phyloP scores from a whole-genome alignment of 2,329 filamentous ascomycete genomes.

The Aspergillus phoenicis region DNA sequence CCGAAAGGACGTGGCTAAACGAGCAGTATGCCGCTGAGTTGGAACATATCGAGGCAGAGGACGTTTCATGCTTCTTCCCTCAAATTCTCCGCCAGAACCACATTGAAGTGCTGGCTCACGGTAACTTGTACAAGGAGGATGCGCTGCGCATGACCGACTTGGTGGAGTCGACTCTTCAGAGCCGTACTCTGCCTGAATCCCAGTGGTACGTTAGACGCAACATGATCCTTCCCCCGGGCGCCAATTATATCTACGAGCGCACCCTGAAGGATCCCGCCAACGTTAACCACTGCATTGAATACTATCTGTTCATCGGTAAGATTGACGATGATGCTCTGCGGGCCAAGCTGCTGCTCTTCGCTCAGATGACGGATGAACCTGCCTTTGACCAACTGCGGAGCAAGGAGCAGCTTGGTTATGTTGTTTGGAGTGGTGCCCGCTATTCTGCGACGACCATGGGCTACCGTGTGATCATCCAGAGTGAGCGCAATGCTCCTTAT shows the following conservation, averaged over 20 bases:
- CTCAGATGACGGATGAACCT: conserved; percentile 90
- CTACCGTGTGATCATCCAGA: conserved; percentile 90
- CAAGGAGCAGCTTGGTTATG: conserved; percentile 96
- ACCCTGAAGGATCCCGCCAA: conserved; percentile 83
- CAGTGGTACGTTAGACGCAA: conserved; percentile 81
- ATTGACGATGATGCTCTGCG: conserved; percentile 69
- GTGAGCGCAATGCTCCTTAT: conserved; percentile 80
- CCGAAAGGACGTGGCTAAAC: conserved; percentile 74
- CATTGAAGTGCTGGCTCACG: conserved; percentile 84
- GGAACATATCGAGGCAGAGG: conserved; percentile 70
- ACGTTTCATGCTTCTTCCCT: conserved; percentile 75
- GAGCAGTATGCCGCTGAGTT: conserved; percentile 80
- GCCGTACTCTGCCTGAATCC: conserved; percentile 69
- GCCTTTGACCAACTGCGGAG: conserved; percentile 93
- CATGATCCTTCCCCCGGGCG: conserved; percentile 74
- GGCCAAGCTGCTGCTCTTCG: conserved; percentile 77
- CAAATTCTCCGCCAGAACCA: conserved; percentile 81
- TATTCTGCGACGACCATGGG: conserved; percentile 76
- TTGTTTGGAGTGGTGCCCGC: conserved; percentile 82
- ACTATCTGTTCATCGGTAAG: conserved; percentile 70
- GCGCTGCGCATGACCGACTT: conserved; percentile 81
- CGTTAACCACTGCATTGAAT: conserved; percentile 84
- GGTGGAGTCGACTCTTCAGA: conserved; percentile 75
- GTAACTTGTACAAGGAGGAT: conserved; percentile 93
- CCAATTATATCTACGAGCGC: conserved; percentile 81